Evolutionary conservation across 2,329 filamentous ascomycete species (phyloP), one percentile per base, ranked within the genome.

Genomic region (Escovopsis sp.): DNA sequence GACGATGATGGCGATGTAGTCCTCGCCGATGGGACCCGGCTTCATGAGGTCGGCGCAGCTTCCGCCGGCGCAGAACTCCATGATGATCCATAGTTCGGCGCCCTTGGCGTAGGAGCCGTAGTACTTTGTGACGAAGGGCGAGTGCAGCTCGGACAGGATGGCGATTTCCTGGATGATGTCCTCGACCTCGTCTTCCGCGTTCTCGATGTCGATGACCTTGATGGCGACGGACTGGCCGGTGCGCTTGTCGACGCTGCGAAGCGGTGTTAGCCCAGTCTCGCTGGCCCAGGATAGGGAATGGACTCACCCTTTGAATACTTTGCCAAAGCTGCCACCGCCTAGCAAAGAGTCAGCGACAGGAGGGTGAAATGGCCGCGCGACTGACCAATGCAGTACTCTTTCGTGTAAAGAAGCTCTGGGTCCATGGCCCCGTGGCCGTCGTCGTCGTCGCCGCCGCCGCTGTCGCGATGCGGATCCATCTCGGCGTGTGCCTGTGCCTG

Each of bases 161-260:
- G 88, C 86, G 47, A 98, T 96, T 62, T 98, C 90, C 56, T 94
- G 86, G 56, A 96, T 94, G 49, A 98, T 98, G 61, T 98, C 90
- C 63, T 96, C 90, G 47, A 98, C 88, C 62, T 98, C 90, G 57
- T 98, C 90, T 61, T 98, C 90, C 51, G 90, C 90, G 62, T 90
- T 94, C 61, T 98, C 90, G 45, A 98, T 90, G 52, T 98, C 90
- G 56, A 98, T 96, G 50, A 98, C 71, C 61, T 98, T 98, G 66
- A 98, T 98, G 19, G 90, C 90, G 34, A 98, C 90, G 11, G 88
- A 79, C 52, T 93, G 81, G 27, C 90, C 90, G 14, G 81, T 93
- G 35, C 84, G 76, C 53, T 90, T 93, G 62, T 96, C 88, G 45
- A 96, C 84, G 39, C 82, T 90, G 47, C 14, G n/a, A 5, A 10